Evolutionary conservation across 2,329 filamentous ascomycete species (phyloP), one percentile per base, ranked within the genome.

Genomic region (Fusarium sp.): DNA sequence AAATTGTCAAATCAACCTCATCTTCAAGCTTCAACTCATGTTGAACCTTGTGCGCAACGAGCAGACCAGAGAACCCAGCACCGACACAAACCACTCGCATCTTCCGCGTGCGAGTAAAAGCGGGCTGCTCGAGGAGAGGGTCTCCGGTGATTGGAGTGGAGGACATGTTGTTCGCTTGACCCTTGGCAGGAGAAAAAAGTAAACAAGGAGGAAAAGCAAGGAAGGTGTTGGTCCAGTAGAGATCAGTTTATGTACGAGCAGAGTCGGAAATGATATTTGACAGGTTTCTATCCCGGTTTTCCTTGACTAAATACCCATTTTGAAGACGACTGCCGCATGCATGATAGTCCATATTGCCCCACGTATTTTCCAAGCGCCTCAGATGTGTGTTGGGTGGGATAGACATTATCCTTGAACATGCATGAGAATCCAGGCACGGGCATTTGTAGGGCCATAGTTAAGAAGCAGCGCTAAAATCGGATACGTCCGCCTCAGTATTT

Each of bases 21-120:
- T 54, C 37, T 16, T 59, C 57, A 5, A 59, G 10, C 13, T 59
- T 54, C 7, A 59, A 12, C 27, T 59, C 57, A 14, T 59, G 57
- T 18, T 59, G 57, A n/a, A 59, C 29, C 12, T 59, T 59, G 57
- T 59, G 57, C 16, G 57, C 57, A 7, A 55, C 41, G 14, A 59
- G 57, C 5, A 59, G 20, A 40, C 57, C 57, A 8, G 40, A 37
- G n/a, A 59, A 54, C 13, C 57, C 57, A 9, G 57, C 57, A 14
- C 57, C 57, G 40, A 54, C 6, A 9, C 57, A 59, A 2, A 59
- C 57, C 12, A 59, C 57, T 3, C 57, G 57, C 47, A 59, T 54
- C n/a, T 54, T 59, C 16, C 40, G 40, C 7, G 57, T 59, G n/a
- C 40, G 48, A 14, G 29, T 46, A 32, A 54, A 59, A 20, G 57